Conservation (phyloP, 164 flowering plant species). For the Macadamia integrifolia region DNA sequence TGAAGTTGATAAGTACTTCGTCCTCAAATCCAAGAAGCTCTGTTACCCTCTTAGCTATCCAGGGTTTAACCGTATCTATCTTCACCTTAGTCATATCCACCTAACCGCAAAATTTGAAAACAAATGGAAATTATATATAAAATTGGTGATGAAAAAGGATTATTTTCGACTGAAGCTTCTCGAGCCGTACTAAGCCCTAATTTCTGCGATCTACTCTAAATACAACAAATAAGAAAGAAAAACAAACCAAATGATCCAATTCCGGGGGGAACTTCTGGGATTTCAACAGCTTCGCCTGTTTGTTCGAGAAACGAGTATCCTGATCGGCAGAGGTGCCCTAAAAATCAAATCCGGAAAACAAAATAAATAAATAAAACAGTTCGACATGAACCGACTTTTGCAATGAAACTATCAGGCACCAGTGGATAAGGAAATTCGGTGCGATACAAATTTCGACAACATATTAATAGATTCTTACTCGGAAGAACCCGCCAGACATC, state of each 20-base stretch:
- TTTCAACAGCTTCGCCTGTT: constrained; percentile 92
- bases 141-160: too few species aligned
- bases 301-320: constrained; percentile 97
- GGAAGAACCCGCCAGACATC: constrained; percentile 98
- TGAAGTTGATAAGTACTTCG: constrained; percentile 89
- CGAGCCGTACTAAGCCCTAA: constrained; percentile 5
- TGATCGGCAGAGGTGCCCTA: constrained; percentile 99
- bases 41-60: constrained; percentile 87
- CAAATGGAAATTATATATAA: background rate
- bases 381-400: background rate
- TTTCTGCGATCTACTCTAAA: background rate
- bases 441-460: background rate
- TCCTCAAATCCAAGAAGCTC: constrained; percentile 96
- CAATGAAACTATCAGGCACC: background rate
- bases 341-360: background rate
- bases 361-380: background rate
- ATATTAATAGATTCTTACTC: constrained; percentile 35
- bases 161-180: background rate
- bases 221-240: too few species aligned
- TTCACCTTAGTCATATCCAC: constrained; percentile 86
- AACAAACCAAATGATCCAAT: constrained; percentile 77
- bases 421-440: background rate
- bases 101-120: constrained; percentile 22
- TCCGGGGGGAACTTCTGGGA: constrained; percentile 93
- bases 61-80: constrained; percentile 84